Evolutionary conservation across 257 asterid species (phyloP).

Genomic region (Capsicum chinense): DNA sequence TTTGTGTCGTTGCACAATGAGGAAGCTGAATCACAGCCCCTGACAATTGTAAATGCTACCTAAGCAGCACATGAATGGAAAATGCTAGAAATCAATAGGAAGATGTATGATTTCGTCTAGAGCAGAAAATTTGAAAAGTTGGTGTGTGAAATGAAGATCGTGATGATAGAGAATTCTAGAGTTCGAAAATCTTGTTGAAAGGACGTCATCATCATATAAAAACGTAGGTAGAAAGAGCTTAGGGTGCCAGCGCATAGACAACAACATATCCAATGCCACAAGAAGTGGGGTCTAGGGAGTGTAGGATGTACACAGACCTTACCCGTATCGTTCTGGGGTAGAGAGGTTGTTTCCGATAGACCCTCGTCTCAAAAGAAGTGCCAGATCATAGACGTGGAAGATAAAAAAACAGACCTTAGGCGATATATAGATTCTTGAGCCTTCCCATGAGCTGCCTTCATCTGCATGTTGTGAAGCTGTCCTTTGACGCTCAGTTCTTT

Average conservation of each 20-base stretch:
- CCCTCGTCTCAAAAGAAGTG: not conserved
- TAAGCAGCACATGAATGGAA: conserved; percentile 21
- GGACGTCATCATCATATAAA: not conserved
- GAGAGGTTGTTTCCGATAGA: not conserved
- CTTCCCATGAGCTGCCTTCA: conserved; percentile 94
- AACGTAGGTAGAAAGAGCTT: not conserved
- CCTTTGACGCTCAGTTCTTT: conserved; percentile 97
- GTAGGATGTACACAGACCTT: not conserved
- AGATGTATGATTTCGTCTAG: not conserved
- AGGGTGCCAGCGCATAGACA: not conserved
- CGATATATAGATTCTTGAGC: conserved; percentile 90
- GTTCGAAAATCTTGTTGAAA: not conserved
- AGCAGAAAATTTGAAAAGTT: not conserved
- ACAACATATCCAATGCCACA: not conserved
- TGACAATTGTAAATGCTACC: not conserved
- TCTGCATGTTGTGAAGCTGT: conserved; percentile 93
- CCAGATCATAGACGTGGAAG: not conserved
- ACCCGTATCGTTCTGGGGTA: not conserved
- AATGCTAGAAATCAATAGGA: not conserved
- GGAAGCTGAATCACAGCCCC: conserved; percentile 2
- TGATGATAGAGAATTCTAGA: conserved; percentile 18
- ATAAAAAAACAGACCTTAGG: conserved; percentile 65
- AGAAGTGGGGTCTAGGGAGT: not conserved
- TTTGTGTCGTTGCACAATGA: conserved; percentile 3
- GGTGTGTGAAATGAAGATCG: not conserved